Evolutionary conservation across 306 rosid species (phyloP), one percentile per base, ranked within the genome.

Genomic region (Sechiopsis laciniata): DNA sequence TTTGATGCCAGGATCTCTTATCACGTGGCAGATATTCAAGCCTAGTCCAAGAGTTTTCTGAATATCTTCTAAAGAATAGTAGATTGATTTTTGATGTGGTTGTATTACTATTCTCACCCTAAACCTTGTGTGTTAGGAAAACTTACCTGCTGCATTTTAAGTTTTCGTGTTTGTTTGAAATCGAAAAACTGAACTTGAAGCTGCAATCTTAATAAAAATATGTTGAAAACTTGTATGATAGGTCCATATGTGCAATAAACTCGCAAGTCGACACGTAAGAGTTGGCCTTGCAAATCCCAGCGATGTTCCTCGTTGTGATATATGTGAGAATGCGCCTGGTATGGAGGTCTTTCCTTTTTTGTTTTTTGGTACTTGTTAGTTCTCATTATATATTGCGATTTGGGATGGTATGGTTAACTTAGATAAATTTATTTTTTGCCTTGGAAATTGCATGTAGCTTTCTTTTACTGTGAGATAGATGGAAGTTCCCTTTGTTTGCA

Each of bases 241-340:
- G 95, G 90, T 88, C 9, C 95, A 88, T 76, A 73, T 82, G 90
- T 88, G 95, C 76, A 88, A 88, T 78, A 88, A 83, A 74, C 95
- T 86, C 66, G 95, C 95, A n/a, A 83, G 84, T 62, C 84, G 88
- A 79, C 95, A 88, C 60, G 80, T 88, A 26, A 80, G 95, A 56
- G 95, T 88, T 73, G 86, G 91, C 64, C 82, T 88, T 66, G 91
- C 88, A 70, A 85, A 56, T 75, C 95, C 95, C 58, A 80, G 85
- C 37, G 91, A 75, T 3, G 91, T 83, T 74, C 91, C 88, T 5
- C 83, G 82, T 19, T 88, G 95, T 75, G 95, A 88, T 68, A 88
- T 88, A 78, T 88, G 95, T 26, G 95, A 88, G 84, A 88, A 85
- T 65, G 89, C 85, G 20, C 89, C 95, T 65, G 95, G 91, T 88